Evolutionary conservation across 2,329 filamentous ascomycete species (phyloP).

Genomic region (Scortechinia acanthostroma): DNA sequence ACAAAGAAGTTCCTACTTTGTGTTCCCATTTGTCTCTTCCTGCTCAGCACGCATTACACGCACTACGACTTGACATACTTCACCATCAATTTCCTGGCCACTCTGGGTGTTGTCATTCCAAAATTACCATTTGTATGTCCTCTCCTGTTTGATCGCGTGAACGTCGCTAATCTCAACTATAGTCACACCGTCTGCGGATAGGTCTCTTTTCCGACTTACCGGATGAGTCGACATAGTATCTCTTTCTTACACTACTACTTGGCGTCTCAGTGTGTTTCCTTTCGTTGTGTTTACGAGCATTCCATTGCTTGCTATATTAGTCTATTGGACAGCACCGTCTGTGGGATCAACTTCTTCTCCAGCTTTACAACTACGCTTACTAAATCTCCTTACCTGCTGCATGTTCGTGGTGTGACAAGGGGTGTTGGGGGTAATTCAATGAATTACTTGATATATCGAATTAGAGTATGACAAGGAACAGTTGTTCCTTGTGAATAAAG

Average conservation of each 20-base stretch:
- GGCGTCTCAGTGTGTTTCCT: too few species aligned
- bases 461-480: too few species aligned
- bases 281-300: background rate
- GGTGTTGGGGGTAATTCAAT: too few species aligned
- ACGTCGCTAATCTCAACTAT: background rate
- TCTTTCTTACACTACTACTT: background rate
- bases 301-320: too few species aligned
- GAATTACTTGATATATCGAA: too few species aligned
- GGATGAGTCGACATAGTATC: background rate
- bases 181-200: slow-evolving; percentile 2
- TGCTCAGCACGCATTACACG: slow-evolving; percentile 96
- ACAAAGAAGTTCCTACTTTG: slow-evolving; percentile 96
- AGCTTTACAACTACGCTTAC: too few species aligned
- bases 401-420: too few species aligned
- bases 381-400: too few species aligned
- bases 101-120: slow-evolving; percentile 86
- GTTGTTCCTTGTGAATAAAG: too few species aligned
- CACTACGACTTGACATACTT: slow-evolving; percentile 97
- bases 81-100: slow-evolving; percentile 90
- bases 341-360: too few species aligned
- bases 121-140: slow-evolving; percentile 85
- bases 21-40: slow-evolving; percentile 87
- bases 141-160: background rate
- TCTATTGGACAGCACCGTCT: too few species aligned
- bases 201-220: background rate